phyloP scores from a whole-genome alignment of 2,329 filamentous ascomycete species.

The Colletotrichum musae region DNA sequence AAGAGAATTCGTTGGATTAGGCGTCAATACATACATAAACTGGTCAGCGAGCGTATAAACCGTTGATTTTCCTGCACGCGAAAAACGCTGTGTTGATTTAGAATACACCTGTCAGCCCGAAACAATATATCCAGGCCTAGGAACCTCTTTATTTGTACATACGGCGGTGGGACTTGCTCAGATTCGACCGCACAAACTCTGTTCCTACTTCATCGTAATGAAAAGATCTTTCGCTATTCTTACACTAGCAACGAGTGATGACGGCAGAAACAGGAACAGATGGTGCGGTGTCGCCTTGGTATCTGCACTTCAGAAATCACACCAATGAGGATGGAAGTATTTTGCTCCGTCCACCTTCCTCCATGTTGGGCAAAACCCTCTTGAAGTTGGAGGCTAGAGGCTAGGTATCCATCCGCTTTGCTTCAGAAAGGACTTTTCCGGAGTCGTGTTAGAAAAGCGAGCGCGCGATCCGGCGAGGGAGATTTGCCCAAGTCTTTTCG shows the following conservation, averaged over 20 bases:
- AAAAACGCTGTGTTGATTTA: slow-evolving; percentile 2
- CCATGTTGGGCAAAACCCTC: too few species aligned
- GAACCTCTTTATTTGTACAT: slow-evolving; percentile 29
- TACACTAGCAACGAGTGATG: too few species aligned
- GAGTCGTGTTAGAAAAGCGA: slow-evolving; percentile 51
- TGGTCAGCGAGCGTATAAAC: slow-evolving; percentile 30
- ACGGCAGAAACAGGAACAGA: too few species aligned
- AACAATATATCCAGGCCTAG: neutral
- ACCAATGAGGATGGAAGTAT: too few species aligned
- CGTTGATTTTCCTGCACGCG: slow-evolving; percentile 16
- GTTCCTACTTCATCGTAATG: neutral
- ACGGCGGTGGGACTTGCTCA: slow-evolving; percentile 3
- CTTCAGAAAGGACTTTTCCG: too few species aligned
- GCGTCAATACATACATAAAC: slow-evolving; percentile 32
- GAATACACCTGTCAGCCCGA: slow-evolving; percentile 1
- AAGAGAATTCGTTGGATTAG: slow-evolving; percentile 7
- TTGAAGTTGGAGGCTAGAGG: too few species aligned
- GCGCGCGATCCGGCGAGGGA: slow-evolving; percentile 52
- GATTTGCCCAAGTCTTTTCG: slow-evolving; percentile 52
- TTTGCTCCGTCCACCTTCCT: too few species aligned
- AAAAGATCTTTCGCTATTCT: neutral
- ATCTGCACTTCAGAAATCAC: too few species aligned
- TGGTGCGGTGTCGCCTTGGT: too few species aligned
- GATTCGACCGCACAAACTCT: neutral
- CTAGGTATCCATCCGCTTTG: too few species aligned